Percentiles rank a stretch among this genome's conserved stretches.
phyloP scores from a whole-genome alignment of 441 rosid genomes.

The Pelargonium citronellum region DNA sequence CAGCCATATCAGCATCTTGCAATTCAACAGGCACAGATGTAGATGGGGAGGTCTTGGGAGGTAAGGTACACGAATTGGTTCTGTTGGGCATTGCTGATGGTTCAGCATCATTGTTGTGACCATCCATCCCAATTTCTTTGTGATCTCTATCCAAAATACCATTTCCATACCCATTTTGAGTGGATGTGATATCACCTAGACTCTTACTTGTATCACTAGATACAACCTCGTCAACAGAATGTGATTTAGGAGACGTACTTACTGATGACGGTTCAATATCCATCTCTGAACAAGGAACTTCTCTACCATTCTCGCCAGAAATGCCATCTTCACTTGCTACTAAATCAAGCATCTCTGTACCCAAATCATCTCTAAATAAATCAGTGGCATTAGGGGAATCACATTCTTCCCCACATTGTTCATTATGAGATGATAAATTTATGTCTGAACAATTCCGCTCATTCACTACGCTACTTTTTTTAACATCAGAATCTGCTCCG shows the following conservation, averaged over 20 bases:
- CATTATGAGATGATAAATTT: constrained; percentile 19
- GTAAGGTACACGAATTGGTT: constrained; percentile 4
- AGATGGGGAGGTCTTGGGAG: constrained; percentile 16
- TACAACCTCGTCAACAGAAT: constrained; percentile 20
- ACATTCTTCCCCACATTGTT: constrained; percentile 7
- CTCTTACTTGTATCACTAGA: constrained; percentile 17
- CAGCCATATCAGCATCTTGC: constrained; percentile 12
- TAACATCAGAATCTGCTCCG: constrained; percentile 14
- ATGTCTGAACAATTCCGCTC: constrained; percentile 13
- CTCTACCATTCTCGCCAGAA: constrained; percentile 19
- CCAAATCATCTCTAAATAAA: constrained; percentile 14
- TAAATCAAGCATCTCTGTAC: constrained; percentile 15
- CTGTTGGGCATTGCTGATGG: constrained; percentile 12
- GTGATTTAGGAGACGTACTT: constrained; percentile 18
- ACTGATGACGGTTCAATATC: constrained; percentile 25
- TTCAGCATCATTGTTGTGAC: constrained; percentile 16
- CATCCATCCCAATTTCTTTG: constrained; percentile 13
- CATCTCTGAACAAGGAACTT: constrained; percentile 21
- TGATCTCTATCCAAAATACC: constrained; percentile 12
- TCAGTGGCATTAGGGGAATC: constrained; percentile 17
- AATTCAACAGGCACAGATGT: constrained; percentile 13
- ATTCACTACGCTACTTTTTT: constrained; percentile 20
- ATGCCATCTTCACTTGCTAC: constrained; percentile 1
- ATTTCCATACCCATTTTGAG: constrained; percentile 17
- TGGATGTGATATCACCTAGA: constrained; percentile 14